Evolutionary conservation across 441 rosid species (phyloP).

Genomic region (Erysimum cheiri): DNA sequence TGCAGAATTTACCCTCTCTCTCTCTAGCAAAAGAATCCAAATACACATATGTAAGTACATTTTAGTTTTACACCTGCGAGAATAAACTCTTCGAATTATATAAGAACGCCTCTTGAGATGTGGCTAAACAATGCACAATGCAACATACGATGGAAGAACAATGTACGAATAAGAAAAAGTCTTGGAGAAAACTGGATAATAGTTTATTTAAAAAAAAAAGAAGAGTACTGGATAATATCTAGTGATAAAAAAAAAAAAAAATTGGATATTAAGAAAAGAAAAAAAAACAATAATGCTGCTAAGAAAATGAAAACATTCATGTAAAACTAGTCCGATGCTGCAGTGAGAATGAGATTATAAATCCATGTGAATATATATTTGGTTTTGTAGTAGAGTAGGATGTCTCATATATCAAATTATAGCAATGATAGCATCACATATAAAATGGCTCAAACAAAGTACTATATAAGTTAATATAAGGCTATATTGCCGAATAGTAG

Average conservation of each 20-base stretch:
- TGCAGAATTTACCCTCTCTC: constrained; percentile 2
- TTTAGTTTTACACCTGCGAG: constrained; percentile 1
- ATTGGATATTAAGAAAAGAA: too few relatives aligned
- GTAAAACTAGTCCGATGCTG: neutral
- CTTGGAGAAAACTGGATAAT: neutral
- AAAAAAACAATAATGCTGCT: too few relatives aligned
- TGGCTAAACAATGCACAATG: neutral
- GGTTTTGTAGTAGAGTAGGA: neutral
- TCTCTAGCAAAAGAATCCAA: neutral
- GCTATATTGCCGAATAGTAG: constrained; percentile 12
- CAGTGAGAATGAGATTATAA: neutral
- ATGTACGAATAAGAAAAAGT: neutral
- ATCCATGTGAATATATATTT: constrained; percentile 7
- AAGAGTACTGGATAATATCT: too few relatives aligned
- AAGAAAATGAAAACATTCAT: too few relatives aligned
- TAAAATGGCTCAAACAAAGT: neutral
- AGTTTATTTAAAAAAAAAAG: too few relatives aligned
- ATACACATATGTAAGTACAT: neutral
- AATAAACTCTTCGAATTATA: neutral
- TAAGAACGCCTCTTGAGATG: neutral
- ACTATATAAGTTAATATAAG: neutral
- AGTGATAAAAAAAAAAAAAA: too few relatives aligned
- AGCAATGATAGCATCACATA: neutral
- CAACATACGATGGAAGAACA: neutral
- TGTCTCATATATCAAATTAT: neutral